Conservation (phyloP, 2,329 filamentous ascomycete genomes). For the Colletotrichum tamarilloi region DNA sequence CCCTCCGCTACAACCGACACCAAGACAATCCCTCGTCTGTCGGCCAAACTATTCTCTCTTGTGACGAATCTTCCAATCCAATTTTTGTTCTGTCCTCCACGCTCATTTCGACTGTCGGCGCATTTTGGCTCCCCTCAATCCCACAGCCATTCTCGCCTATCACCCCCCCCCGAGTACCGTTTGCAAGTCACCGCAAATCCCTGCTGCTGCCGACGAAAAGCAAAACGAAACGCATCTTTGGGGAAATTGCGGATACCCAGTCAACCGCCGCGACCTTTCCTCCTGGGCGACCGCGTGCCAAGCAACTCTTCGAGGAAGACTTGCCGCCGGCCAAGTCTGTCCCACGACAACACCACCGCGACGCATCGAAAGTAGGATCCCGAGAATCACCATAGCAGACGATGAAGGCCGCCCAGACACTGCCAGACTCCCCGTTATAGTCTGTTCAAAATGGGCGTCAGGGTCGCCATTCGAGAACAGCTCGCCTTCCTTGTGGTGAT, state of each 20-base stretch:
- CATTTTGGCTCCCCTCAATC: not conserved
- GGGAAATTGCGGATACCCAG: constrained; percentile 14
- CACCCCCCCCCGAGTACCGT: not conserved
- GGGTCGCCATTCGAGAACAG: constrained; percentile 89
- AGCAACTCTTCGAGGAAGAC: constrained; percentile 2
- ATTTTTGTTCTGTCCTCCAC: not conserved
- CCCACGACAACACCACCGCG: constrained; percentile 1
- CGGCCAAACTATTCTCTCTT: not conserved
- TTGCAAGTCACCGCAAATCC: not conserved
- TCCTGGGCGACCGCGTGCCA: constrained; percentile 19
- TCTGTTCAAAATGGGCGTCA: constrained; percentile 63
- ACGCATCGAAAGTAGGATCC: not conserved
- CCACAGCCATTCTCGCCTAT: not conserved
- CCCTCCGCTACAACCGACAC: constrained; percentile 27
- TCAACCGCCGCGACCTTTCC: constrained; percentile 1
- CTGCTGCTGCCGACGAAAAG: not conserved
- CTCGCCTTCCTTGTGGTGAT: constrained; percentile 82
- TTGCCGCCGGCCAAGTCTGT: not conserved
- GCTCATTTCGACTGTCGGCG: constrained; percentile 6
- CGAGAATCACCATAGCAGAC: constrained; percentile 24
- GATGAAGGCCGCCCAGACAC: constrained; percentile 31
- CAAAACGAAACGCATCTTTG: not conserved
- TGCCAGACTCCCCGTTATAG: constrained; percentile 30
- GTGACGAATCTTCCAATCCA: constrained; percentile 3
- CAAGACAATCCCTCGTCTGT: constrained; percentile 3